Evolutionary conservation across 805 yeast species (phyloP).

Genomic region (Cyberlindnera meyerae): DNA sequence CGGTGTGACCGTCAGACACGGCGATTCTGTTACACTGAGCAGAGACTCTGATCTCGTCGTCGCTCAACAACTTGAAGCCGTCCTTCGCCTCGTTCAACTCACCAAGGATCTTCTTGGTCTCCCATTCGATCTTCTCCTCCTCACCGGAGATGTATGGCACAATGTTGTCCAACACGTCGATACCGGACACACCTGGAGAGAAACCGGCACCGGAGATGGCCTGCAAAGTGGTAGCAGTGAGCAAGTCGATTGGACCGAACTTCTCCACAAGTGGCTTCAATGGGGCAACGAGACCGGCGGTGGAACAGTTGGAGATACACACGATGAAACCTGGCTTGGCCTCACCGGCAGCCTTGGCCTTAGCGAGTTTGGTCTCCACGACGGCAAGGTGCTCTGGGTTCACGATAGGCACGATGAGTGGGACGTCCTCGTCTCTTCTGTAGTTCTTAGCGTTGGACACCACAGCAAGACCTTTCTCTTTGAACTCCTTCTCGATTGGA

Average conservation of each 20-base stretch:
- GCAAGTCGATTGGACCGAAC: constrained; percentile 85
- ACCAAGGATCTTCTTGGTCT: constrained; percentile 92
- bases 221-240: constrained; percentile 89
- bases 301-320: constrained; percentile 96
- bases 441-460: constrained; percentile 96
- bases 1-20: constrained; percentile 97
- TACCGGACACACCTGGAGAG: constrained; percentile 95
- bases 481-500: constrained; percentile 80
- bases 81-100: constrained; percentile 43
- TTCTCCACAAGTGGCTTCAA: constrained; percentile 85
- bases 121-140: constrained; percentile 98
- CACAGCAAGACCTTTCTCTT: constrained; percentile 74
- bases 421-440: constrained; percentile 82
- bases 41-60: constrained; percentile 74
- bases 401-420: constrained; percentile 91
- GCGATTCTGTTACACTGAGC: constrained; percentile 98
- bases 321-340: constrained; percentile 76
- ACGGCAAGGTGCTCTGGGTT: constrained; percentile 86
- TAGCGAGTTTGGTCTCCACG: constrained; percentile 51
- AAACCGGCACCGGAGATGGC: constrained; percentile 99
- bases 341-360: constrained; percentile 51
- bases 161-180: constrained; percentile 90
- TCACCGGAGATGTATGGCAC: constrained; percentile 95
- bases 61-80: constrained; percentile 53
- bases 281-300: constrained; percentile 97